Base-by-base conservation (phyloP, 116 monocot species). In the Iris pallida region DNA sequence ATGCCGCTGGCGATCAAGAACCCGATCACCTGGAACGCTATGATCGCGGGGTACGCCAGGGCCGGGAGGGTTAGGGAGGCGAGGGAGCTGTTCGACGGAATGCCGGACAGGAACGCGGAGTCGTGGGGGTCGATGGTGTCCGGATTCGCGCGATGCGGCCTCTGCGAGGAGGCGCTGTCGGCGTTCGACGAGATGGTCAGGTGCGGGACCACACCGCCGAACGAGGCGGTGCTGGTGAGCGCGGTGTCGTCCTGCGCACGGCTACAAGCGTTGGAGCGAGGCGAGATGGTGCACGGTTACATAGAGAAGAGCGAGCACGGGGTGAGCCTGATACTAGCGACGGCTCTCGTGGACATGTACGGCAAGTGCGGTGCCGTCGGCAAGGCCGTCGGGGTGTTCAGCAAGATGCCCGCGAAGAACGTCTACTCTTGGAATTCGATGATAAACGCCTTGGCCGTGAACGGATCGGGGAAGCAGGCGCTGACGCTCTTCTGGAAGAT, bases 371-470 rank as follows among this genome's bases (percentile, higher is more conserved):
- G 95, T 7, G 66, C 57, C 65, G 78, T 91, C 5, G 42, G 45
- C 0, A 57, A 68, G 16, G 91, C 95, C 47, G 54, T 77, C 4
- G 18, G 65, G n/a, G 70, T 86, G 30, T 95, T 95, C 75, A 62
- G 65, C 12, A 45, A 63, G 8, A 86, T 95, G 82, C 83, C 80
- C 0, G 76, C 17, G 7, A 91, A 68, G 75, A 95, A 95, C 5
- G 55, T 88, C n/a, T 88, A 72, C 64, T 66, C 91, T 0, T 95
- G 88, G 86, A 95, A 88, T 53, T 80, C 95, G 5, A 76, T 88
- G 80, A 86, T 95, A 10, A 19, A 78, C 0, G 82, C 84, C 0
- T 42, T 95, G 42, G 95, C 91, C 20, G 78, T 86, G 88, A 91
- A 84, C 57, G 91, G 95, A 3, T 62, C 42, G 0, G 86, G 67